These are phyloP conservation scores for Ophiosphaerella herpotricha DNA, from an alignment of 2,329 filamentous ascomycete genomes.

Conservation along the genomic window DNA sequence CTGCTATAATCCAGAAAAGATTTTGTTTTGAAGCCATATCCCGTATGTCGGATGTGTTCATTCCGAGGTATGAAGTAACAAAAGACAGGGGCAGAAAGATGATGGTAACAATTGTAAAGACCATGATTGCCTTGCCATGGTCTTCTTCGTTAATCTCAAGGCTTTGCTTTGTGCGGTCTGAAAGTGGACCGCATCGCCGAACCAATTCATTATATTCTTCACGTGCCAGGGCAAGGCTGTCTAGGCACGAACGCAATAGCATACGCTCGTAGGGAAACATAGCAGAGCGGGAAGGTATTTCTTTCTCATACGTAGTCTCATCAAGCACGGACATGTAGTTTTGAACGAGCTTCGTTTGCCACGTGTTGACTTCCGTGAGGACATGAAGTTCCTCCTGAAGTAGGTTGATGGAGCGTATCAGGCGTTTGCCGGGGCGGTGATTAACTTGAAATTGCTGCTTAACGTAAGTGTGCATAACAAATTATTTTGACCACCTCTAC, in stretches of 20 bases:
- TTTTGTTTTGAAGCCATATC: conserved; percentile 46
- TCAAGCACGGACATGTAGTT: conserved; percentile 34
- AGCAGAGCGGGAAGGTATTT: conserved; percentile 21
- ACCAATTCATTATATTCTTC: conserved; percentile 34
- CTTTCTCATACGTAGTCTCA: conserved; percentile 25
- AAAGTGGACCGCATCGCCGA: conserved; percentile 31
- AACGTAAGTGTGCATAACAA: conserved; percentile 10
- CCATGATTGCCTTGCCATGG: conserved; percentile 50
- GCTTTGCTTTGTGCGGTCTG: conserved; percentile 40
- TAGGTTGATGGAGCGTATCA: conserved; percentile 40
- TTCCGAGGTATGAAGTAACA: conserved; percentile 50
- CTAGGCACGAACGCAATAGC: conserved; percentile 29
- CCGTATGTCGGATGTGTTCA: conserved; percentile 49
- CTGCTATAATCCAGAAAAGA: conserved; percentile 47
- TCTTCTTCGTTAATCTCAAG: conserved; percentile 37
- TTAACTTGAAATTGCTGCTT: conserved; percentile 43
- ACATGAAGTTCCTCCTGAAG: conserved; percentile 38
- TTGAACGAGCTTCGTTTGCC: conserved; percentile 33
- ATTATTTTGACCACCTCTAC: not conserved
- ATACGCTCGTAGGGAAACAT: conserved; percentile 29
- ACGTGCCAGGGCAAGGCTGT: conserved; percentile 19
- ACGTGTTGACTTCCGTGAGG: conserved; percentile 27
- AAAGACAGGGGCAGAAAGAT: conserved; percentile 53
- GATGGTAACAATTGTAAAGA: conserved; percentile 52
- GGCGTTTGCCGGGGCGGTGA: conserved; percentile 36